Percentiles rank a stretch among this genome's conserved stretches.
Evolutionary conservation across 2,329 filamentous ascomycete species (phyloP).

Genomic region (Emericellopsis cladophorae): DNA sequence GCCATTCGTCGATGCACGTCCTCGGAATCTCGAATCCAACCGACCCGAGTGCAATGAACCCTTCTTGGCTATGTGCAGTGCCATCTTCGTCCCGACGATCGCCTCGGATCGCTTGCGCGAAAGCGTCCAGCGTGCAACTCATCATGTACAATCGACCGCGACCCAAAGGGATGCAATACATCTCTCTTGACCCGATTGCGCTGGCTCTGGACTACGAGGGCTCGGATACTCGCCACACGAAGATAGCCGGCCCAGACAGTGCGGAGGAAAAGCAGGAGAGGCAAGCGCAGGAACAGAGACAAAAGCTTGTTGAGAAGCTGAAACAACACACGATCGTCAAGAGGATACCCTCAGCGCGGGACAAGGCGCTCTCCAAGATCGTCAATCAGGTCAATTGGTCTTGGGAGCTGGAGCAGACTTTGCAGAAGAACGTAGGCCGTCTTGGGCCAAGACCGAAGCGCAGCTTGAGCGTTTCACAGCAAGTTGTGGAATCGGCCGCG

Average conservation of each 20-base stretch:
- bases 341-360: slow-evolving; percentile 67
- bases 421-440: slow-evolving; percentile 82
- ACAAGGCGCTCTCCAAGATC: slow-evolving; percentile 67
- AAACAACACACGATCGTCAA: slow-evolving; percentile 76
- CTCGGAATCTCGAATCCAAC: slow-evolving; percentile 67
- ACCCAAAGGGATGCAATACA: slow-evolving; percentile 87
- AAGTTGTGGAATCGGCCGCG: slow-evolving; percentile 85
- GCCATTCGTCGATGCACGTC: slow-evolving; percentile 70
- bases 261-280: slow-evolving; percentile 58
- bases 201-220: slow-evolving; percentile 70
- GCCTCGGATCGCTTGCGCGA: slow-evolving; percentile 64
- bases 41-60: slow-evolving; percentile 38
- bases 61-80: slow-evolving; percentile 55
- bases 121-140: slow-evolving; percentile 66
- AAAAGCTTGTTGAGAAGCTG: slow-evolving; percentile 69
- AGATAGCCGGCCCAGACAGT: slow-evolving; percentile 45
- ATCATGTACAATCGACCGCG: slow-evolving; percentile 81
- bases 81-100: slow-evolving; percentile 35
- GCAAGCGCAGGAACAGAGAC: slow-evolving; percentile 43
- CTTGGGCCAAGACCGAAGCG: slow-evolving; percentile 73
- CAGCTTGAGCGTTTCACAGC: slow-evolving; percentile 82
- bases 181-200: slow-evolving; percentile 81
- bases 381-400: slow-evolving; percentile 95
- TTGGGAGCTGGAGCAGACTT: slow-evolving; percentile 70
- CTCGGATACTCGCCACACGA: slow-evolving; percentile 19